phyloP scores from a whole-genome alignment of 2,329 filamentous ascomycete species.

The Davidsoniella australis region DNA sequence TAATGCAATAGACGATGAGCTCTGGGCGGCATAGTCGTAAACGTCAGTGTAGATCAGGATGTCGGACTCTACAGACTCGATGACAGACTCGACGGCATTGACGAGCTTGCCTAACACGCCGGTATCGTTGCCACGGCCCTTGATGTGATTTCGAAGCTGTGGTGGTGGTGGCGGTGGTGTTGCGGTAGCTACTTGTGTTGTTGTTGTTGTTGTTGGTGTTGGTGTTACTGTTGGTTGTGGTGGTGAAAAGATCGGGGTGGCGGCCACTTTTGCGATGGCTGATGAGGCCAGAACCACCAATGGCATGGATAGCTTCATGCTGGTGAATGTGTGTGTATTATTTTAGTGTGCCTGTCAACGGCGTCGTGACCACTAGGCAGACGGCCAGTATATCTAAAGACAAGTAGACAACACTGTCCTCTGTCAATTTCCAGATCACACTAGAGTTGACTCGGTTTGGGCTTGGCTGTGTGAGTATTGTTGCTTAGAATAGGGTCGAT shows the following conservation, averaged over 20 bases:
- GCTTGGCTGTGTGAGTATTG: too few relatives aligned
- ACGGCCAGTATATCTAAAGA: background rate
- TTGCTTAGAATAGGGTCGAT: too few relatives aligned
- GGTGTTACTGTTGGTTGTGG: background rate
- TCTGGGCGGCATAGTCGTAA: background rate
- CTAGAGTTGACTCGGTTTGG: too few relatives aligned
- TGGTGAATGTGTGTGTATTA: background rate
- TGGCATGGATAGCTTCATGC: background rate
- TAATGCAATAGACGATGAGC: background rate
- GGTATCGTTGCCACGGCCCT: background rate
- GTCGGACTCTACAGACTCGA: slow-evolving; percentile 1
- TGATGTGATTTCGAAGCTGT: background rate
- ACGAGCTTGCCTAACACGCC: background rate
- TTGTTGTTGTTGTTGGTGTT: background rate
- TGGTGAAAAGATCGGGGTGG: background rate
- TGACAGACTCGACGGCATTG: background rate
- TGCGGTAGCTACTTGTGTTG: background rate
- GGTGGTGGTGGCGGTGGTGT: background rate
- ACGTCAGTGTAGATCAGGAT: slow-evolving; percentile 5
- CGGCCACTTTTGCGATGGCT: background rate
- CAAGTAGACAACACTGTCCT: background rate
- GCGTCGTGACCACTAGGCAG: background rate
- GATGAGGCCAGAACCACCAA: background rate
- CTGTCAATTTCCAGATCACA: too few relatives aligned
- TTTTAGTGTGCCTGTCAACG: too few relatives aligned